Percentiles rank a stretch among this genome's conserved stretches.
Evolutionary conservation across 805 yeast species (phyloP).

Genomic region (Candida anglica): DNA sequence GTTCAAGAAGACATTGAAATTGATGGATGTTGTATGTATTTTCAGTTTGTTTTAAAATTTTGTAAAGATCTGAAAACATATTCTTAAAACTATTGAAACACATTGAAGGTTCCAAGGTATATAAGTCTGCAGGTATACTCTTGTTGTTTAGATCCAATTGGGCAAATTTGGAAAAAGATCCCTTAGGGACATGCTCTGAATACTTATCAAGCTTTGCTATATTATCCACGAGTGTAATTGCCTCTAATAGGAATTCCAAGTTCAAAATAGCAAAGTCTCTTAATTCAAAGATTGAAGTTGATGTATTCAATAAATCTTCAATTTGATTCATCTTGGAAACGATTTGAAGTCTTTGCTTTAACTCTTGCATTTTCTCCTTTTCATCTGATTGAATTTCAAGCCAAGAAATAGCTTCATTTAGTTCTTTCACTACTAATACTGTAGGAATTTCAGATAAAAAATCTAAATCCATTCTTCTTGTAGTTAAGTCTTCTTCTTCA

Average conservation of each 20-base stretch:
- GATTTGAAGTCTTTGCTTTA: slow-evolving; percentile 23
- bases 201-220: slow-evolving; percentile 3
- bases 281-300: slow-evolving; percentile 6
- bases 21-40: slow-evolving; percentile 17
- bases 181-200: slow-evolving; percentile 13
- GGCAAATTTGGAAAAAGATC: slow-evolving; percentile 30
- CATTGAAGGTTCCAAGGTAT: slow-evolving; percentile 14
- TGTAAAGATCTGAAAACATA: slow-evolving; percentile 16
- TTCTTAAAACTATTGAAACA: slow-evolving; percentile 16
- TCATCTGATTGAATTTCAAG: slow-evolving; percentile 16
- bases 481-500: slow-evolving; percentile 74
- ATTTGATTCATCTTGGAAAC: slow-evolving; percentile 23
- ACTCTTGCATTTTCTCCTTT: slow-evolving; percentile 6
- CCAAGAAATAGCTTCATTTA: slow-evolving; percentile 33
- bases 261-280: slow-evolving; percentile 3
- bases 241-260: slow-evolving; percentile 14
- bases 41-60: slow-evolving; percentile 14
- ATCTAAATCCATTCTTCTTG: slow-evolving; percentile 54
- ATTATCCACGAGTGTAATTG: slow-evolving; percentile 6
- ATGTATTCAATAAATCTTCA: slow-evolving; percentile 14
- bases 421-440: slow-evolving; percentile 17
- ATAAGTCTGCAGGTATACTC: slow-evolving; percentile 33
- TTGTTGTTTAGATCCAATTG: slow-evolving; percentile 34
- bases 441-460: slow-evolving; percentile 21
- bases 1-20: slow-evolving; percentile 21